Evolutionary conservation across 306 rosid genomes (phyloP).

Genomic region (Lotus japonicus): DNA sequence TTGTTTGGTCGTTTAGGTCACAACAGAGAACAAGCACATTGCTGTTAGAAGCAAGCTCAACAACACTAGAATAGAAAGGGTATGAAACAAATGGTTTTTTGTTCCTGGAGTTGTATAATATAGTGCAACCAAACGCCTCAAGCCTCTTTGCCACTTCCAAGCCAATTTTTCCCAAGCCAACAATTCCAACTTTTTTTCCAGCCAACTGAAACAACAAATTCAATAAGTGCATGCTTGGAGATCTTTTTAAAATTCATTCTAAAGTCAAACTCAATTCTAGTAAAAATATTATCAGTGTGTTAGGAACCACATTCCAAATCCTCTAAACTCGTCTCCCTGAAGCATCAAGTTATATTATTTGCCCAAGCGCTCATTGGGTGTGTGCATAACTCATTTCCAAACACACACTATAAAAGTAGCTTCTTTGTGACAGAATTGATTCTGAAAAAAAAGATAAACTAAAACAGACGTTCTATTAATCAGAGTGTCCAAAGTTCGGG

Average conservation of each 20-base stretch:
- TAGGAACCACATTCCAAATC: too few relatives aligned
- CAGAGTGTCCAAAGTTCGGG: background rate
- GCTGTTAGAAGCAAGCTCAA: constrained; percentile 35
- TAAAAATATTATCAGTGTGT: too few relatives aligned
- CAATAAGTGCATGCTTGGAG: too few relatives aligned
- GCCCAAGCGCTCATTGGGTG: too few relatives aligned
- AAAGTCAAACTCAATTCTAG: too few relatives aligned
- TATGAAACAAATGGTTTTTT: constrained; percentile 26
- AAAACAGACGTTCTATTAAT: background rate
- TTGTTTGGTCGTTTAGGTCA: constrained; percentile 37
- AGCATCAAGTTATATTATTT: too few relatives aligned
- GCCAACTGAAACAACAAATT: constrained; percentile 22
- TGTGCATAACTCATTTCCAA: too few relatives aligned
- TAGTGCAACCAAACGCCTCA: constrained; percentile 36
- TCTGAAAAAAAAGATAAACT: too few relatives aligned
- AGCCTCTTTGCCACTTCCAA: constrained; percentile 44
- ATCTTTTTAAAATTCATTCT: too few relatives aligned
- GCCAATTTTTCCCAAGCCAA: constrained; percentile 55
- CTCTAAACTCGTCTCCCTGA: too few relatives aligned
- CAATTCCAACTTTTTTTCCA: constrained; percentile 41
- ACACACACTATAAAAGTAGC: too few relatives aligned
- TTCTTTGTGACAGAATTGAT: too few relatives aligned
- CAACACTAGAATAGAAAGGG: constrained; percentile 27
- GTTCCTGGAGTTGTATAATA: constrained; percentile 42
- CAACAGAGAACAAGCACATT: constrained; percentile 42